These are phyloP conservation scores for Cymbopogon flexuosus DNA, from an alignment of 202 grass and related monocot genomes.

Conservation along the genomic window DNA sequence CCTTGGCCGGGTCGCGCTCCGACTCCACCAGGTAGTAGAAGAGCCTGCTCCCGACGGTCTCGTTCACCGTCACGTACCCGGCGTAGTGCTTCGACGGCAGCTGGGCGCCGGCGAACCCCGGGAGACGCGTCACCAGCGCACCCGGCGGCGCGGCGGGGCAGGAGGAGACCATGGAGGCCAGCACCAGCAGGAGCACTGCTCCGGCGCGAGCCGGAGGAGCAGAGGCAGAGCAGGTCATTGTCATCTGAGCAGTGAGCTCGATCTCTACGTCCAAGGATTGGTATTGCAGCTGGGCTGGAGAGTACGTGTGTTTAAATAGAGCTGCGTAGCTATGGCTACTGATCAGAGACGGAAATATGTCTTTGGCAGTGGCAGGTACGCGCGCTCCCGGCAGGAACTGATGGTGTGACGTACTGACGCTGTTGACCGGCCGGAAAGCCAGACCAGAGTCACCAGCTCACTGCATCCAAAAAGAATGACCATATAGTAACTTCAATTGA, in stretches of 20 bases:
- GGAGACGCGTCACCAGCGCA: neutral
- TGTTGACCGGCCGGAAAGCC: neutral
- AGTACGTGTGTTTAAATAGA: neutral
- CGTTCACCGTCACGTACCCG: constrained; percentile 72
- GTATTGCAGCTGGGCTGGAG: no score
- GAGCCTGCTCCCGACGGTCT: constrained; percentile 43
- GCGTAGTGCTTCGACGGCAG: constrained; percentile 28
- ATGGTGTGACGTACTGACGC: neutral
- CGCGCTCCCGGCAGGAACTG: neutral
- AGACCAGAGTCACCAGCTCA: no score
- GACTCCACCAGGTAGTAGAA: constrained; percentile 97
- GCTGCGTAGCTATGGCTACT: neutral
- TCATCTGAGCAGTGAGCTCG: neutral
- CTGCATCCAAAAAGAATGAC: neutral
- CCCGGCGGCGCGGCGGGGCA: neutral
- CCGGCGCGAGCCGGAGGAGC: neutral
- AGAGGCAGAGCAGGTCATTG: neutral
- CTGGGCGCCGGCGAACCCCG: neutral
- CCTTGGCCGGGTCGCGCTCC: constrained; percentile 49
- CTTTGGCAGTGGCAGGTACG: neutral
- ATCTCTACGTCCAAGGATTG: no score
- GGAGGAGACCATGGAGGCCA: neutral
- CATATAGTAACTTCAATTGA: no score
- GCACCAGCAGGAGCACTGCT: neutral
- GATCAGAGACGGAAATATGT: neutral